phyloP scores from a whole-genome alignment of 495 filamentous ascomycete genomes.

The Trichoderma virens region DNA sequence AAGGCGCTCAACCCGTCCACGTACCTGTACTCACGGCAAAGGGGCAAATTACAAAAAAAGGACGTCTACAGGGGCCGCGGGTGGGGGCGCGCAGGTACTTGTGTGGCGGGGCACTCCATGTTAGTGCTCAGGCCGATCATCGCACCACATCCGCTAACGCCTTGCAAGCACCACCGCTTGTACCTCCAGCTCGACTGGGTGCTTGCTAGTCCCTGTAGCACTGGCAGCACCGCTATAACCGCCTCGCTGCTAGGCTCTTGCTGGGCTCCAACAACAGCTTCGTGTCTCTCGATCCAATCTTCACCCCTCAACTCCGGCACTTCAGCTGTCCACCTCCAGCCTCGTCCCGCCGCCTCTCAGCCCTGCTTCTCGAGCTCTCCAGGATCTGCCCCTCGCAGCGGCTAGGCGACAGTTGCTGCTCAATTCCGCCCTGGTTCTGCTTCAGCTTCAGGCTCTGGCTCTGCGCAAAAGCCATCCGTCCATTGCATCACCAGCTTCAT shows the following conservation, averaged over 20 bases:
- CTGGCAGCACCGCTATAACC: neutral
- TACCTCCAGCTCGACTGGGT: neutral
- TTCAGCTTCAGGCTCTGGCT: neutral
- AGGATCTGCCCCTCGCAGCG: neutral
- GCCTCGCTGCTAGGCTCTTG: too few relatives aligned
- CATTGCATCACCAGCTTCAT: neutral
- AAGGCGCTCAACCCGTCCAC: neutral
- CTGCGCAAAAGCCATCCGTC: neutral
- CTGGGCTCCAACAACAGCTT: neutral
- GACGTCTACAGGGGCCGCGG: neutral
- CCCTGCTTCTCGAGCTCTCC: neutral
- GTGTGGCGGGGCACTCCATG: neutral
- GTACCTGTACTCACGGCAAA: neutral
- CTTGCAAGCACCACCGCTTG: neutral
- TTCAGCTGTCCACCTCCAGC: too few relatives aligned
- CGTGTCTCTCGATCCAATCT: neutral
- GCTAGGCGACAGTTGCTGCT: neutral
- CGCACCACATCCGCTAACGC: neutral
- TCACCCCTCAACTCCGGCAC: neutral
- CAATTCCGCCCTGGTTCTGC: neutral
- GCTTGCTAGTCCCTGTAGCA: too few relatives aligned
- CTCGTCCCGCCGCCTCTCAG: neutral
- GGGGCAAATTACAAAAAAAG: neutral
- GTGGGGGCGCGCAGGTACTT: neutral
- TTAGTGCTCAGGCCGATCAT: neutral